Evolutionary conservation across 176 grass and related monocot genomes (phyloP), one percentile per base, ranked within the genome.

Genomic region (Lolium multiflorum): DNA sequence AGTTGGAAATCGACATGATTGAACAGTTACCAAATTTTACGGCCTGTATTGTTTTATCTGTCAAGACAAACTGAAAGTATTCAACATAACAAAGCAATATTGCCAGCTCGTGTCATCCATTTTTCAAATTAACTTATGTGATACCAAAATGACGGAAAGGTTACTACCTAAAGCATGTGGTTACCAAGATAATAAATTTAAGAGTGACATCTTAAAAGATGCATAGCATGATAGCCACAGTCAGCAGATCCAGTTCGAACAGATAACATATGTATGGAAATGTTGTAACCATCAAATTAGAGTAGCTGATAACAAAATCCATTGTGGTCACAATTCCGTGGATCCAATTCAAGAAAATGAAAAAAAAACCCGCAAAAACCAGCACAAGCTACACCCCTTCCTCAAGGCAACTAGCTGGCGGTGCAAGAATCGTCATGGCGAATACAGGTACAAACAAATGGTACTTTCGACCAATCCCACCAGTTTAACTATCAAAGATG

Each of bases 1-100:
- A 85, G 74, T 83, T 87, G 69, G 65, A 86, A 74, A 58, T 85
- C 16, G 65, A 35, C 93, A 98, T 94, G 82, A 85, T 79, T 89
- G 89, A 87, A 74, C 73, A 60, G 16, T 64, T 80, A 58, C 66
- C 63, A 63, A 20, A 26, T 79, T 71, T 86, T 79, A 71, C 44
- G 49, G 81, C 26, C 73, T 84, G 21, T 54, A 62, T 62, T 87
- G 11, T 57, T 81, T 60, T 83, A 39, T 83, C 49, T 77, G 55
- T 31, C 67, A 89, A 60, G 17, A 59, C 26, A 74, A 74, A 79
- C 5, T 55, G 16, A 43, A 83, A 41, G 8, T 69, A 52, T 76
- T 84, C 74, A 91, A 49, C 50, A 88, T 75, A 88, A 78, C 6
- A 22, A 81, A 61, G 70, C 44, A 38, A 3, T 81, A 71, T 55